phyloP scores from a whole-genome alignment of 2,329 filamentous ascomycete species.

The Aureobasidium subglaciale region DNA sequence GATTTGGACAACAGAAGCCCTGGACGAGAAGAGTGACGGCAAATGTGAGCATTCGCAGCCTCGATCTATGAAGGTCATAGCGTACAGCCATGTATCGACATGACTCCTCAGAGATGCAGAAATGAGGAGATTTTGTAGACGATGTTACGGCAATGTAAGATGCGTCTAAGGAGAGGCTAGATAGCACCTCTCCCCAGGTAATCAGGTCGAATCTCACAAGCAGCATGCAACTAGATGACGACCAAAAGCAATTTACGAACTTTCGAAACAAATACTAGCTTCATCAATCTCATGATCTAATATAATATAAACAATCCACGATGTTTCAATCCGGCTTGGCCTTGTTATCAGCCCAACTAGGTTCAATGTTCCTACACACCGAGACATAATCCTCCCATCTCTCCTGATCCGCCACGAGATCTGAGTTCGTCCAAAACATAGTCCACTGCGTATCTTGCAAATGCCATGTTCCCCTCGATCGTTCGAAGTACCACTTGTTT shows the following conservation, averaged over 20 bases:
- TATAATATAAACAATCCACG: no score
- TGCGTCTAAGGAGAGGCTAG: background rate
- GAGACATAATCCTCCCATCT: conserved; percentile 44
- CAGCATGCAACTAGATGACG: background rate
- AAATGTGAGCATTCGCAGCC: background rate
- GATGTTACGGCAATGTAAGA: background rate
- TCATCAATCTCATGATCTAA: no score
- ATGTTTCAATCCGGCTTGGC: conserved; percentile 17
- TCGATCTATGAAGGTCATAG: background rate
- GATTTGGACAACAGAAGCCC: background rate
- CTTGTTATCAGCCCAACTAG: conserved; percentile 43
- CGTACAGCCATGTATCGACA: background rate
- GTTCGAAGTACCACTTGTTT: conserved; percentile 99
- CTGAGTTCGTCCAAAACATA: conserved; percentile 93
- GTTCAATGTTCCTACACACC: conserved; percentile 41
- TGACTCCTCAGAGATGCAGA: background rate
- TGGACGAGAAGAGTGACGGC: no score
- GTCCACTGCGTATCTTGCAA: conserved; percentile 80
- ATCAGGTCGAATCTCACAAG: background rate
- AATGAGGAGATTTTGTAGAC: background rate
- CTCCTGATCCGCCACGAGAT: conserved; percentile 42
- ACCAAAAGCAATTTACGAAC: conserved; percentile 1
- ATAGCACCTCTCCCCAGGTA: background rate
- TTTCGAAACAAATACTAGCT: background rate
- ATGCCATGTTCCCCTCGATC: conserved; percentile 76